A percentile compares a stretch with the other conserved stretches of the same genome.
phyloP scores from a whole-genome alignment of 2,329 filamentous ascomycete species.

The Phyllosticta citribraziliensis region DNA sequence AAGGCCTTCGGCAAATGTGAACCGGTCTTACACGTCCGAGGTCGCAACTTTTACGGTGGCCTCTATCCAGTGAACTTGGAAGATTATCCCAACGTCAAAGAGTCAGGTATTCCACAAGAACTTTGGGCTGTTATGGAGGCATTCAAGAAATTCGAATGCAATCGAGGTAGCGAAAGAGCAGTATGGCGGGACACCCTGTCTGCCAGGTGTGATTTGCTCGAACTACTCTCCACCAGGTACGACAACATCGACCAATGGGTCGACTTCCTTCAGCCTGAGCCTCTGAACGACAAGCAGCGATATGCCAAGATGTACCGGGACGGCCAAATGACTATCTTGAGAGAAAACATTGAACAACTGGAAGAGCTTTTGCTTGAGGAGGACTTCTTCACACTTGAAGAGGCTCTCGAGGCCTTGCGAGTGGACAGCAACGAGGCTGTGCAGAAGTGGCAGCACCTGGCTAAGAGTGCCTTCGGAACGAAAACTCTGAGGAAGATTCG shows the following conservation, averaged over 20 bases:
- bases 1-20: slow-evolving; percentile 12
- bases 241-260: slow-evolving; percentile 12
- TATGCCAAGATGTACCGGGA: slow-evolving; percentile 29
- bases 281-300: slow-evolving; percentile 24
- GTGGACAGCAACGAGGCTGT: not conserved
- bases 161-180: slow-evolving; percentile 5
- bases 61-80: slow-evolving; percentile 17
- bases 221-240: slow-evolving; percentile 22
- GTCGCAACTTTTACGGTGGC: slow-evolving; percentile 21
- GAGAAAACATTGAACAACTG: not conserved
- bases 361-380: not conserved
- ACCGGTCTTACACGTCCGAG: slow-evolving; percentile 23
- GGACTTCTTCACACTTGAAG: slow-evolving; percentile 1
- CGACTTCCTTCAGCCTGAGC: slow-evolving; percentile 15
- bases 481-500: slow-evolving; percentile 1
- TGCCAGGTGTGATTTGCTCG: slow-evolving; percentile 6
- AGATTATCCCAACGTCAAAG: slow-evolving; percentile 18
- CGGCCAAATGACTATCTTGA: slow-evolving; percentile 24
- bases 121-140: slow-evolving; percentile 25
- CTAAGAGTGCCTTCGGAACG: slow-evolving; percentile 1
- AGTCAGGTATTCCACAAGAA: slow-evolving; percentile 25
- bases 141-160: slow-evolving; percentile 8
- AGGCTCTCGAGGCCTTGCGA: not conserved
- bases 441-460: not conserved
- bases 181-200: slow-evolving; percentile 10